A percentile compares a stretch with the other conserved stretches of the same genome.
phyloP scores from a whole-genome alignment of 1,139 yeast species.

The Saccharomyces hybrid region DNA sequence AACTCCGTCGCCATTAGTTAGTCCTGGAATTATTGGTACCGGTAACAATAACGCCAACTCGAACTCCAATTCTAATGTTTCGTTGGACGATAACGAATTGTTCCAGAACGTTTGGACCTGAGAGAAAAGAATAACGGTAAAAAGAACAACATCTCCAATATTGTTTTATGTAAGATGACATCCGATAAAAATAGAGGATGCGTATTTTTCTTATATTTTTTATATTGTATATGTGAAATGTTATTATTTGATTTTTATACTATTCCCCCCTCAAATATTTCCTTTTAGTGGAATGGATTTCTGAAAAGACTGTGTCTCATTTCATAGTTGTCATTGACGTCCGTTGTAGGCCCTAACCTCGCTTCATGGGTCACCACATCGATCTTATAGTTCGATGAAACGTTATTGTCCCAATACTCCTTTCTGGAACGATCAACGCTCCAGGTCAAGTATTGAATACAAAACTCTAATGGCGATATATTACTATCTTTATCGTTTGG shows the following conservation, averaged over 20 bases:
- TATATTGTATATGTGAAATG: not conserved
- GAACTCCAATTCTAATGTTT: slow-evolving; percentile 11
- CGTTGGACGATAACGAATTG: slow-evolving; percentile 23
- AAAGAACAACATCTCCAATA: not conserved
- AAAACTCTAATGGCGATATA: slow-evolving; percentile 12
- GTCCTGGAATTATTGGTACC: not conserved
- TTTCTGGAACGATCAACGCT: slow-evolving; percentile 10
- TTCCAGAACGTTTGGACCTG: slow-evolving; percentile 23
- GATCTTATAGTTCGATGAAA: slow-evolving; percentile 16
- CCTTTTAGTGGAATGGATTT: not conserved
- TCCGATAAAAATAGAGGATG: not conserved
- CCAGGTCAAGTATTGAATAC: slow-evolving; percentile 20
- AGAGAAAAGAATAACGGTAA: not conserved
- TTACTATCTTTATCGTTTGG: slow-evolving; percentile 7
- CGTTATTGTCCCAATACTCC: slow-evolving; percentile 23
- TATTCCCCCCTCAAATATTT: too few relatives aligned
- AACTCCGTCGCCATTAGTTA: not conserved
- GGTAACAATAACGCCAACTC: slow-evolving; percentile 4
- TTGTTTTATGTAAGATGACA: not conserved
- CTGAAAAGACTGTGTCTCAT: not conserved
- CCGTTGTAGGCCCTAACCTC: not conserved
- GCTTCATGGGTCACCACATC: slow-evolving; percentile 6
- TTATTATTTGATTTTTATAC: not conserved
- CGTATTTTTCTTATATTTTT: not conserved
- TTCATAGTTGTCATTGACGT: not conserved